Conservation (phyloP, 2,329 filamentous ascomycete genomes). For the Lachnellula subtilissima region DNA sequence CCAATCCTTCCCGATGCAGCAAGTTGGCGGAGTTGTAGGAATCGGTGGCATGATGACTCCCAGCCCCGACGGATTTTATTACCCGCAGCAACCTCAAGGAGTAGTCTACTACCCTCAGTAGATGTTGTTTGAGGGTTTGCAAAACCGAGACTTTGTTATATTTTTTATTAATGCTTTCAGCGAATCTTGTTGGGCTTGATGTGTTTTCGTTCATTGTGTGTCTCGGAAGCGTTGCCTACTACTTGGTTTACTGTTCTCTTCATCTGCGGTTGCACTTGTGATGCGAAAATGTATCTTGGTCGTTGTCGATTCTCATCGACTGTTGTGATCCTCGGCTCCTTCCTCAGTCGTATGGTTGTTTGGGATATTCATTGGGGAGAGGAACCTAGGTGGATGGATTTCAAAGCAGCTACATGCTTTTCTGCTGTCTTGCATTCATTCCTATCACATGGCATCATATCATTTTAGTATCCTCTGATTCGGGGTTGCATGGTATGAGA, state of each 20-base stretch:
- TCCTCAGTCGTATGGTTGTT: constrained; percentile 10
- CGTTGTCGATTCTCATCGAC: constrained; percentile 10
- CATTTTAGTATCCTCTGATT: not conserved
- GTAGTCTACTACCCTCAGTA: constrained; percentile 61
- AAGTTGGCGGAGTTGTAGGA: constrained; percentile 52
- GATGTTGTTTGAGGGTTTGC: constrained; percentile 14
- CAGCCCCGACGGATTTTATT: constrained; percentile 66
- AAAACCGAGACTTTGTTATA: constrained; percentile 19
- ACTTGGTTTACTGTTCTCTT: constrained; percentile 16
- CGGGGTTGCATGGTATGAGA: constrained; percentile 15
- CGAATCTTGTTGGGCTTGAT: constrained; percentile 22
- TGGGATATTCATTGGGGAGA: constrained; percentile 10
- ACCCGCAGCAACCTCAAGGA: constrained; percentile 49
- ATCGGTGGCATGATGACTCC: constrained; percentile 79
- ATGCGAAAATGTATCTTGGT: constrained; percentile 19
- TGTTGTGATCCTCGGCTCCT: constrained; percentile 7
- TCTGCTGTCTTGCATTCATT: constrained; percentile 20
- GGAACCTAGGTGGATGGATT: not conserved
- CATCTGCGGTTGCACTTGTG: not conserved
- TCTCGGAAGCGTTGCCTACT: constrained; percentile 22
- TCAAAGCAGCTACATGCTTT: constrained; percentile 19
- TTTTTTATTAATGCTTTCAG: constrained; percentile 28
- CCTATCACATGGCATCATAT: constrained; percentile 9
- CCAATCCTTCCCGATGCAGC: constrained; percentile 50
- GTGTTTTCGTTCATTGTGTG: constrained; percentile 24